phyloP scores from a whole-genome alignment of 371 early-diverging fungal species.

The Mucor irregularis region DNA sequence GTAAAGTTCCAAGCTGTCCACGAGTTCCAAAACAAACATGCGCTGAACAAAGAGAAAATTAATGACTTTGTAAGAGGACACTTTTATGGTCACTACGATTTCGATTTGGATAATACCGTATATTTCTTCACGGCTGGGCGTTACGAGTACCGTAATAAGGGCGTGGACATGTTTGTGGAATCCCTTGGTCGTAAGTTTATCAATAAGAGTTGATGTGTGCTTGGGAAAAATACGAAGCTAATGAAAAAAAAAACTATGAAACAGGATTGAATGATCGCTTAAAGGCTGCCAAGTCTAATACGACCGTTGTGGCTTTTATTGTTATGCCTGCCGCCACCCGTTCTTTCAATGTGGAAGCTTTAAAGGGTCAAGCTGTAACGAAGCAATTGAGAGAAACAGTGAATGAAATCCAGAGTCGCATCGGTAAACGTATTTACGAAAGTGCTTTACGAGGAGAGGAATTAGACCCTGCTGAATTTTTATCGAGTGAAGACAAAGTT shows the following conservation, averaged over 20 bases:
- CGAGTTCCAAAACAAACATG: slow-evolving; percentile 97
- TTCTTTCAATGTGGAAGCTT: slow-evolving; percentile 93
- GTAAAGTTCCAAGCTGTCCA: slow-evolving; percentile 96
- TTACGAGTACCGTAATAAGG: slow-evolving; percentile 96
- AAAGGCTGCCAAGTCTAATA: slow-evolving; percentile 78
- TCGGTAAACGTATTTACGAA: slow-evolving; percentile 91
- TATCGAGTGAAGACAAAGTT: slow-evolving; percentile 85
- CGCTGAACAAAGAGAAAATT: slow-evolving; percentile 90
- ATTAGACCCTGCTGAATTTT: slow-evolving; percentile 57
- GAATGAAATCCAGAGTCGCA: slow-evolving; percentile 78
- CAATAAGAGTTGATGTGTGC: too few relatives aligned
- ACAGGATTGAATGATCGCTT: slow-evolving; percentile 89
- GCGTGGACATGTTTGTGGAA: slow-evolving; percentile 96
- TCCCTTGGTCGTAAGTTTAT: slow-evolving; percentile 78
- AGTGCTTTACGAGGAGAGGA: slow-evolving; percentile 64
- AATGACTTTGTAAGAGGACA: slow-evolving; percentile 96
- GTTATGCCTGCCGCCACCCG: slow-evolving; percentile 91
- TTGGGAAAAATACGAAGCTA: too few relatives aligned
- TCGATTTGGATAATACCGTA: slow-evolving; percentile 92
- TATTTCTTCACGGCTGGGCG: slow-evolving; percentile 98
- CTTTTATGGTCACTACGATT: slow-evolving; percentile 95
- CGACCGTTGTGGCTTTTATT: slow-evolving; percentile 94
- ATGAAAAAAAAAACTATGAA: not conserved
- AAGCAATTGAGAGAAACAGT: slow-evolving; percentile 95
- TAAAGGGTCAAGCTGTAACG: slow-evolving; percentile 96